A percentile compares a stretch with the other conserved stretches of the same genome.
Evolutionary conservation across 805 yeast species (phyloP).

Genomic region (Barnettozyma sp.): DNA sequence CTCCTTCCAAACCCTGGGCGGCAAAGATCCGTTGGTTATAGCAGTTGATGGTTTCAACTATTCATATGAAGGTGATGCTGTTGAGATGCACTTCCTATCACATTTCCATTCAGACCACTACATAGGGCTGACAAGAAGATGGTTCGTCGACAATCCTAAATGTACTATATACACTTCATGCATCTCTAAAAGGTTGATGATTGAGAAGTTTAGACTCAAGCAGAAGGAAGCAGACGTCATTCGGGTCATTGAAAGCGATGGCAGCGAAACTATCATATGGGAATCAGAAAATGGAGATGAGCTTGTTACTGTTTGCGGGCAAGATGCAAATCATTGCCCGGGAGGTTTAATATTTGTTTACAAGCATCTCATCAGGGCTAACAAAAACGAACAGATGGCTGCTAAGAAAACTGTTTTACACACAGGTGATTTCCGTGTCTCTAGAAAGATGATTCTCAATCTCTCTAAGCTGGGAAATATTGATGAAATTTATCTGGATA

Average conservation of each 20-base stretch:
- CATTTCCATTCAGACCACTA: conserved; percentile 96
- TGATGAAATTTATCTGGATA: conserved; percentile 74
- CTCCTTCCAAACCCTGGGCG: conserved; percentile 28
- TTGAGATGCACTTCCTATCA: conserved; percentile 52
- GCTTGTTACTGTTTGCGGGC: conserved; percentile 46
- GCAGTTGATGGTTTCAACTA: conserved; percentile 65
- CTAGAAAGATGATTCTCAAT: conserved; percentile 30
- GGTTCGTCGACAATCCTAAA: conserved; percentile 52
- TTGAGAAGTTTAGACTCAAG: conserved; percentile 39
- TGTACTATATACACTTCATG: conserved; percentile 58
- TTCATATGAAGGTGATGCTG: conserved; percentile 31
- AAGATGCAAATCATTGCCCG: conserved; percentile 95
- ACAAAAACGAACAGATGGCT: conserved; percentile 23
- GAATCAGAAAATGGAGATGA: conserved; percentile 20
- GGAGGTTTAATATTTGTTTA: conserved; percentile 83
- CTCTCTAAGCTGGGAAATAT: conserved; percentile 24
- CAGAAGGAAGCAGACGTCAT: neutral
- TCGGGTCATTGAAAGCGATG: neutral
- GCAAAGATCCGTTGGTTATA: conserved; percentile 18
- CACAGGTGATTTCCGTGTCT: conserved; percentile 91
- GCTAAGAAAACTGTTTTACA: conserved; percentile 45
- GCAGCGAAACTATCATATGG: conserved; percentile 1
- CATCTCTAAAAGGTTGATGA: conserved; percentile 55
- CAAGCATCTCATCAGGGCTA: conserved; percentile 35
- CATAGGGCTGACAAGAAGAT: conserved; percentile 71